Evolutionary conservation across 768 basidiomycete species (phyloP).

Genomic region (Suillus occidentalis): DNA sequence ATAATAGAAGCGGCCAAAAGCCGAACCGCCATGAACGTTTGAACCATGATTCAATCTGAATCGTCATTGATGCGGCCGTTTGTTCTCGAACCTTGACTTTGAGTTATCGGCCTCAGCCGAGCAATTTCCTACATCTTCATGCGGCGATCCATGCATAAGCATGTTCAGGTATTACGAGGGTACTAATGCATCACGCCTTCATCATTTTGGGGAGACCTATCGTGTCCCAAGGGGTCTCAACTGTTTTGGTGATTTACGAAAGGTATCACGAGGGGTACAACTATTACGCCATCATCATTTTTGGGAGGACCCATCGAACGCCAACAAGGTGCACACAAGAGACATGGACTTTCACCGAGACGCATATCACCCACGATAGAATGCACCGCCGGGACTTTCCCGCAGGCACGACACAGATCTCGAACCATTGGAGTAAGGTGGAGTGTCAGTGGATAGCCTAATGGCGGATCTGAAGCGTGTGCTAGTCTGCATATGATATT

Average conservation of each 20-base stretch:
- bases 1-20: not conserved
- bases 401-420: constrained; percentile 68
- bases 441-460: constrained; percentile 66
- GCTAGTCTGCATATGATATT: constrained; percentile 43
- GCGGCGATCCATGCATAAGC: not conserved
- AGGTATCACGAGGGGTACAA: constrained; percentile 45
- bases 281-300: constrained; percentile 40
- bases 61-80: not conserved
- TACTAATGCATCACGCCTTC: no score
- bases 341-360: constrained; percentile 75
- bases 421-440: constrained; percentile 62
- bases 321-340: constrained; percentile 78
- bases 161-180: not conserved
- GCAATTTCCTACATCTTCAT: not conserved
- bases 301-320: constrained; percentile 58
- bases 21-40: not conserved
- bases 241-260: constrained; percentile 35
- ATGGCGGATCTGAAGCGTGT: constrained; percentile 54
- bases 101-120: not conserved
- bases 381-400: constrained; percentile 66
- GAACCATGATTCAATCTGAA: not conserved
- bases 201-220: no score
- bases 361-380: constrained; percentile 71
- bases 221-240: not conserved
- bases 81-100: not conserved